Base-by-base conservation (phyloP, 768 basidiomycete species). In the Termitomyces eurrhizus region DNA sequence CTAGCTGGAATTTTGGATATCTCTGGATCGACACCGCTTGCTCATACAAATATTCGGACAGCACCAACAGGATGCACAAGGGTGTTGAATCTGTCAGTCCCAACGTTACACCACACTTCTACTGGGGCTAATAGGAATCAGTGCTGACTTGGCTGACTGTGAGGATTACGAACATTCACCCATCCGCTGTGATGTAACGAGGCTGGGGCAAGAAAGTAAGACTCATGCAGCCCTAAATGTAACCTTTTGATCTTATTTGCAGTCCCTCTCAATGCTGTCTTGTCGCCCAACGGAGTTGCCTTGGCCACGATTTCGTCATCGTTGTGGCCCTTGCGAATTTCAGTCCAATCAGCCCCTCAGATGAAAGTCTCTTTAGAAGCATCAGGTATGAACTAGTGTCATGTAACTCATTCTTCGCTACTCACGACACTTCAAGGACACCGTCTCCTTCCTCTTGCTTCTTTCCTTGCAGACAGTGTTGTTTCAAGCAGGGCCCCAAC, bases 231-330 rank as follows among this genome's bases (percentile, higher is more conserved):
- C 12, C 13, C 7, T 55, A 4, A n/a, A 44, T 29, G 41, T 8
- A 7, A 29, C 11, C 26, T 54, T 55, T 55, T 55, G 14, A 55
- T 44, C 6, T 13, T 33, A 33, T 3, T 21, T 45, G 52, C 16
- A 92, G 90, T 88, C 59, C 87, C 89, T 4, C 68, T 85, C 32
- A 79, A 77, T 61, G 79, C 81, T 16, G 71, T 73, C 1, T 57
- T 79, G 3, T 92, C 91, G 5, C 89, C 82, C 36, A 90, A 88
- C 65, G 73, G 77, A 53, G 71, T 75, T 12, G 74, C 90, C 44
- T 61, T 90, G 9, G 87, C 83, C 65, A 78, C 81, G 8, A 63
- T 81, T 4, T 79, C 87, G 6, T 77, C 80, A 1, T 75, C 82
- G 39, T 63, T 75, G 33, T 75, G 73, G 63, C 66, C 75, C 13